These are phyloP conservation scores for Phytophthora lateralis DNA, from an alignment of 352 stramenopile species.

Conservation along the genomic window DNA sequence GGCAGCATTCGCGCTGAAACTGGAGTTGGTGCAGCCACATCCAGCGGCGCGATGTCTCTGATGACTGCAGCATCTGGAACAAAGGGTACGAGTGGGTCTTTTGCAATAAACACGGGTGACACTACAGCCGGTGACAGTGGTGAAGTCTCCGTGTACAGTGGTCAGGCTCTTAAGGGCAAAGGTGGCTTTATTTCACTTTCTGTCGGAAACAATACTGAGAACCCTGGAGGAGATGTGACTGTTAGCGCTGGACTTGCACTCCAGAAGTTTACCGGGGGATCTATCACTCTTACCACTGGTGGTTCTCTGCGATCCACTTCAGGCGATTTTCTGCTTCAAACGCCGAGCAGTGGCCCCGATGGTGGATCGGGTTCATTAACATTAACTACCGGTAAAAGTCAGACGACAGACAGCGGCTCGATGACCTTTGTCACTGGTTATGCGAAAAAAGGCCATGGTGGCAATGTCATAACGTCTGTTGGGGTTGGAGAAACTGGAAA, in stretches of 20 bases:
- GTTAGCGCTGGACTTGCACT: conserved; percentile 72
- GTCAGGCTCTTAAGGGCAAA: conserved; percentile 54
- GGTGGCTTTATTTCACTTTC: conserved; percentile 63
- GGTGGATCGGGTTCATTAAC: conserved; percentile 56
- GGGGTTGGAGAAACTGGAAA: conserved; percentile 31
- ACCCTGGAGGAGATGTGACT: conserved; percentile 60
- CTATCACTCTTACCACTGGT: conserved; percentile 61
- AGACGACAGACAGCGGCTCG: conserved; percentile 28
- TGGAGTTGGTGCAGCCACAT: conserved; percentile 57
- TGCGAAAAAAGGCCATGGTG: conserved; percentile 32
- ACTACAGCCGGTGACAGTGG: conserved; percentile 66
- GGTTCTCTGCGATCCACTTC: conserved; percentile 59
- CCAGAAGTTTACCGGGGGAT: conserved; percentile 60
- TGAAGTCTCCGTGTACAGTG: conserved; percentile 62
- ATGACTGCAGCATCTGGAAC: conserved; percentile 58
- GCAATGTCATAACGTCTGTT: conserved; percentile 29
- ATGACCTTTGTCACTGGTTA: conserved; percentile 33
- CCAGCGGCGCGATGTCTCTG: conserved; percentile 61
- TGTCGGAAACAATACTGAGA: conserved; percentile 59
- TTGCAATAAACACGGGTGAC: conserved; percentile 61
- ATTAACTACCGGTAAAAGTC: conserved; percentile 28
- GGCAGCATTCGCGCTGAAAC: conserved; percentile 54
- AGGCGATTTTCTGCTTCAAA: conserved; percentile 63
- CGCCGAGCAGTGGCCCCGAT: conserved; percentile 50
- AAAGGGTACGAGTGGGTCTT: conserved; percentile 58